These are phyloP conservation scores for Dendrobium huoshanense DNA, from an alignment of 106 monocot species.

Conservation along the genomic window DNA sequence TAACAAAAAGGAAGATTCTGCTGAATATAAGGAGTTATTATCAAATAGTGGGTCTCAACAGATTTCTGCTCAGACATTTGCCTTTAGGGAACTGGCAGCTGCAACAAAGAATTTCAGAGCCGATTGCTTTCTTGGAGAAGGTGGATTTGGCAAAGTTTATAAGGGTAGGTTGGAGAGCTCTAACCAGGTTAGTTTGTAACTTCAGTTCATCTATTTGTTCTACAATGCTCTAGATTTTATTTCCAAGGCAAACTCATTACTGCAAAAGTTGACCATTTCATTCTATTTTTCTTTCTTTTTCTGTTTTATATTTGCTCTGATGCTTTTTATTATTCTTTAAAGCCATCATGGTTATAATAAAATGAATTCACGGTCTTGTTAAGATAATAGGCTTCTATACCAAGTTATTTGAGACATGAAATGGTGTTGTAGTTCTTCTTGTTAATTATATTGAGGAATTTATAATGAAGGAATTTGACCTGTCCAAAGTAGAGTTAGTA, in stretches of 20 bases:
- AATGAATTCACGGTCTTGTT: too few species aligned
- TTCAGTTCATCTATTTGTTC: neutral
- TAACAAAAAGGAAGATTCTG: slow-evolving; percentile 13
- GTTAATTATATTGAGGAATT: neutral
- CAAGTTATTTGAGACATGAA: neutral
- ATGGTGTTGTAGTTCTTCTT: neutral
- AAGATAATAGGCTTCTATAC: neutral
- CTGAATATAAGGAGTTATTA: slow-evolving; percentile 3
- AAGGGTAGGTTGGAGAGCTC: slow-evolving; percentile 20
- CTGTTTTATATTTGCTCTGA: neutral
- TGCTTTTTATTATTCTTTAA: neutral
- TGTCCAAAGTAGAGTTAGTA: neutral
- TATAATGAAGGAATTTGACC: neutral
- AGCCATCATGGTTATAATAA: neutral
- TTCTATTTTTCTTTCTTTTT: neutral
- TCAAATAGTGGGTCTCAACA: slow-evolving; percentile 16
- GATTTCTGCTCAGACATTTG: slow-evolving; percentile 32
- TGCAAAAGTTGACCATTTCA: neutral
- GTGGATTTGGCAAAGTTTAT: slow-evolving; percentile 56
- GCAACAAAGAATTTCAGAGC: slow-evolving; percentile 43
- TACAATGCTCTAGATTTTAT: neutral
- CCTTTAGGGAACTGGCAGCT: slow-evolving; percentile 35
- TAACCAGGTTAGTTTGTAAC: slow-evolving; percentile 18
- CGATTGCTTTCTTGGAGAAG: slow-evolving; percentile 45
- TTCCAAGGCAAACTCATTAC: neutral